Evolutionary conservation across 768 basidiomycete genomes (phyloP).

Genomic region (Lentinula lateritia): DNA sequence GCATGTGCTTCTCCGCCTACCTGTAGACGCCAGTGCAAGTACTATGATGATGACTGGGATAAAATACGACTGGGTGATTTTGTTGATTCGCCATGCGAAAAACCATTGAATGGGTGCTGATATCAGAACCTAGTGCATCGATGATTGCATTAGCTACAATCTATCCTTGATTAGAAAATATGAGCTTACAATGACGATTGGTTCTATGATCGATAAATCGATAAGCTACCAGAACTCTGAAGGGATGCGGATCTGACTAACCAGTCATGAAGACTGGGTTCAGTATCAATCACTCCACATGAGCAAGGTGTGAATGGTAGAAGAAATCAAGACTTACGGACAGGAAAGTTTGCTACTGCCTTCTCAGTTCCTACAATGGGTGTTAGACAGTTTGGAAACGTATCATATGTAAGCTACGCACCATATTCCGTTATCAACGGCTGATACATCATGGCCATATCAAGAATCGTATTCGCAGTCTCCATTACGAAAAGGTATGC

Average conservation of each 20-base stretch:
- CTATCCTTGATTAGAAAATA: neutral
- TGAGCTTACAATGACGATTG: constrained; percentile 23
- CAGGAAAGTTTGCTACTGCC: constrained; percentile 26
- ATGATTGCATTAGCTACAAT: neutral
- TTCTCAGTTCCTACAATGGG: constrained; percentile 21
- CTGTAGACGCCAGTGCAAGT: constrained; percentile 3
- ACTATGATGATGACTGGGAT: constrained; percentile 6
- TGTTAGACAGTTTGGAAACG: neutral
- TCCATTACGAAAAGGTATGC: constrained; percentile 38
- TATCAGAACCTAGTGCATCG: constrained; percentile 8
- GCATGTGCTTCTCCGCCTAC: neutral
- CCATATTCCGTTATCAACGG: constrained; percentile 39
- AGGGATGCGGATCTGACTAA: constrained; percentile 7
- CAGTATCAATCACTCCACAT: neutral
- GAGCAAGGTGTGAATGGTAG: neutral
- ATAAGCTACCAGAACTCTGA: constrained; percentile 13
- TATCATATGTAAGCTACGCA: constrained; percentile 9
- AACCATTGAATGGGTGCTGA: constrained; percentile 14
- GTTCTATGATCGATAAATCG: constrained; percentile 18
- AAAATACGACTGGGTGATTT: constrained; percentile 7
- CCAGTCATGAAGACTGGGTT: constrained; percentile 21
- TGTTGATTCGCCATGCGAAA: constrained; percentile 12
- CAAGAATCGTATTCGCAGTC: constrained; percentile 36
- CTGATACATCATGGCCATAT: constrained; percentile 42
- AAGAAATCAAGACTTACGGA: constrained; percentile 7